These are phyloP conservation scores for Arachis monticola DNA, from an alignment of 331 rosid genomes.

Conservation along the genomic window DNA sequence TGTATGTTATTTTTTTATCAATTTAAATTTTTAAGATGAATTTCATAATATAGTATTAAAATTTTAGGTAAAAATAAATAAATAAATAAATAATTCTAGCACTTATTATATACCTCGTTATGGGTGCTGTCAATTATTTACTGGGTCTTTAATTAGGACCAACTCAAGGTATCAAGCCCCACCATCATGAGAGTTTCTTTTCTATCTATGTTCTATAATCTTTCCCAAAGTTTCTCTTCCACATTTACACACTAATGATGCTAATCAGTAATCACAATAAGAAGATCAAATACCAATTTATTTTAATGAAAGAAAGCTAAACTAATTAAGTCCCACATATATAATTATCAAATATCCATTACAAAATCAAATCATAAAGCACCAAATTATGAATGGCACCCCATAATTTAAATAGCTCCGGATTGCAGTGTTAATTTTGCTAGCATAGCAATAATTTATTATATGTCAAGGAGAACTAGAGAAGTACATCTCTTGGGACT, in stretches of 20 bases:
- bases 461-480: not conserved
- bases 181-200: constrained; percentile 35
- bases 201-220: constrained; percentile 2
- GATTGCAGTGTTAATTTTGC: constrained; percentile 23
- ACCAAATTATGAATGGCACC: constrained; percentile 25
- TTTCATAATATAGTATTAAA: too few relatives aligned
- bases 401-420: constrained; percentile 1
- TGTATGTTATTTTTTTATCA: too few relatives aligned
- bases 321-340: too few relatives aligned
- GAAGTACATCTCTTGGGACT: constrained; percentile 35
- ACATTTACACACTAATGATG: constrained; percentile 38
- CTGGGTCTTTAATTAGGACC: constrained; percentile 36
- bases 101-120: constrained; percentile 44
- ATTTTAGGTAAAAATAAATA: too few relatives aligned
- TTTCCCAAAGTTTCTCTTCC: constrained; percentile 35
- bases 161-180: constrained; percentile 33
- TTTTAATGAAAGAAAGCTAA: too few relatives aligned
- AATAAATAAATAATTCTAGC: not conserved
- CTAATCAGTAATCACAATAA: too few relatives aligned
- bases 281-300: too few relatives aligned
- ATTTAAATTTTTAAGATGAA: too few relatives aligned
- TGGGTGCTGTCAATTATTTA: constrained; percentile 41
- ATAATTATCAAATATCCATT: not conserved
- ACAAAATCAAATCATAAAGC: constrained; percentile 31
- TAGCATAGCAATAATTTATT: not conserved